These are phyloP conservation scores for Calocera viscosa DNA, from an alignment of 768 basidiomycete genomes.

Conservation along the genomic window DNA sequence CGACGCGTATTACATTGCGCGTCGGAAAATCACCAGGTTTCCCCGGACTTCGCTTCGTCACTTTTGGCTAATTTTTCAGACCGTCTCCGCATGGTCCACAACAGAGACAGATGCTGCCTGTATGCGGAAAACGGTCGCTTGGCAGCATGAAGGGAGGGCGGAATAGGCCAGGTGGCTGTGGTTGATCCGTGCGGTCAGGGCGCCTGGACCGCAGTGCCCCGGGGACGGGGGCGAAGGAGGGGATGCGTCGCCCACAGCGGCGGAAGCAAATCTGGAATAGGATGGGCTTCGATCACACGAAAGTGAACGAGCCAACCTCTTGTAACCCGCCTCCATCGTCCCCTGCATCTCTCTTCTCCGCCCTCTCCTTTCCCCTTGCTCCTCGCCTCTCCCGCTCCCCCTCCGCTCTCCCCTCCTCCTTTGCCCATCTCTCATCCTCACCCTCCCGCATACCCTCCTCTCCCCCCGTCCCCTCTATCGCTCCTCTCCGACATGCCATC, in stretches of 20 bases:
- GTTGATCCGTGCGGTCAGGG: not conserved
- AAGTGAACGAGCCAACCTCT: not conserved
- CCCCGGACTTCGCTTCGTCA: no score
- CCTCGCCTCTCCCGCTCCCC: not conserved
- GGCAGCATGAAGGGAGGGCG: no score
- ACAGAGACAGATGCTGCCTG: no score
- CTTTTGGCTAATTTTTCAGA: no score
- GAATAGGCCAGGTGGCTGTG: not conserved
- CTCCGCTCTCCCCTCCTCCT: slow-evolving; percentile 12
- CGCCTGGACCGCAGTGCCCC: no score
- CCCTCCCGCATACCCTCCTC: slow-evolving; percentile 9
- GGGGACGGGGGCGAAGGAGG: no score
- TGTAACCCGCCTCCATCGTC: slow-evolving; percentile 8
- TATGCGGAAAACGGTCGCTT: no score
- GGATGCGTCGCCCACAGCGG: not conserved
- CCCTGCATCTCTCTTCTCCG: not conserved
- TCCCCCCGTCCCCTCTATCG: not conserved
- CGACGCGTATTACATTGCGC: no score
- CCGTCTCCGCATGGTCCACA: no score
- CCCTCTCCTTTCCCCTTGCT: slow-evolving; percentile 11
- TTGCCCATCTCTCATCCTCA: slow-evolving; percentile 3
- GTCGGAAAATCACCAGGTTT: no score
- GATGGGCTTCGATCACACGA: not conserved
- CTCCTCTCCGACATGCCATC: not conserved
- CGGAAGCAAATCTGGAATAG: not conserved